Percentiles rank a stretch among this genome's conserved stretches.
Conservation (phyloP, 805 yeast species). For the Zygoascus tannicola region DNA sequence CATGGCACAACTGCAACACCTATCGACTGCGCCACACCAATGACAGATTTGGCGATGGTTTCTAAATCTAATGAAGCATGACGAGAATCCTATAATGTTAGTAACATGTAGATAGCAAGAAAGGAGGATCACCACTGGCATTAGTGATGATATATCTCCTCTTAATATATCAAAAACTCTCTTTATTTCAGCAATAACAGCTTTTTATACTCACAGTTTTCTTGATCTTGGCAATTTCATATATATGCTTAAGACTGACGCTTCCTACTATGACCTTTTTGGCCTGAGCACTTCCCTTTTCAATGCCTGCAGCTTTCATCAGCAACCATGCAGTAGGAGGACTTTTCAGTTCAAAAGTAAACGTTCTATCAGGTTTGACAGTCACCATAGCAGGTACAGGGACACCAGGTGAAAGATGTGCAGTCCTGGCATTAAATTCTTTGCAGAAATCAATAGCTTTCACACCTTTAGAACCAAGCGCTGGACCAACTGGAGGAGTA, state of each 20-base stretch:
- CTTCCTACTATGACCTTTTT: constrained; percentile 56
- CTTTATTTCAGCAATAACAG: constrained; percentile 77
- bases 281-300: constrained; percentile 67
- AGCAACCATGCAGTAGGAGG: constrained; percentile 89
- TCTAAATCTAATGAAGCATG: constrained; percentile 64
- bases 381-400: constrained; percentile 84
- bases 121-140: too few relatives aligned
- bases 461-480: constrained; percentile 95
- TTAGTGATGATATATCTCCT: not conserved
- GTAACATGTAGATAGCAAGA: not conserved
- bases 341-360: constrained; percentile 74
- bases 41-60: constrained; percentile 69
- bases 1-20: constrained; percentile 77
- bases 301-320: constrained; percentile 68
- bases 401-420: constrained; percentile 71
- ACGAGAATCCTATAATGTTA: constrained; percentile 49
- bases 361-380: constrained; percentile 87
- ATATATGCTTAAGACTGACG: constrained; percentile 75
- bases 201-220: constrained; percentile 33
- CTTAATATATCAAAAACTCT: constrained; percentile 37
- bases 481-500: constrained; percentile 98
- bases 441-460: constrained; percentile 98
- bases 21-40: constrained; percentile 81
- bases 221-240: constrained; percentile 91
- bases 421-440: constrained; percentile 96